Percentiles rank a stretch among this genome's conserved stretches.
These are phyloP conservation scores for Suillus hirtellus DNA, from an alignment of 768 basidiomycete genomes.

Conservation along the genomic window DNA sequence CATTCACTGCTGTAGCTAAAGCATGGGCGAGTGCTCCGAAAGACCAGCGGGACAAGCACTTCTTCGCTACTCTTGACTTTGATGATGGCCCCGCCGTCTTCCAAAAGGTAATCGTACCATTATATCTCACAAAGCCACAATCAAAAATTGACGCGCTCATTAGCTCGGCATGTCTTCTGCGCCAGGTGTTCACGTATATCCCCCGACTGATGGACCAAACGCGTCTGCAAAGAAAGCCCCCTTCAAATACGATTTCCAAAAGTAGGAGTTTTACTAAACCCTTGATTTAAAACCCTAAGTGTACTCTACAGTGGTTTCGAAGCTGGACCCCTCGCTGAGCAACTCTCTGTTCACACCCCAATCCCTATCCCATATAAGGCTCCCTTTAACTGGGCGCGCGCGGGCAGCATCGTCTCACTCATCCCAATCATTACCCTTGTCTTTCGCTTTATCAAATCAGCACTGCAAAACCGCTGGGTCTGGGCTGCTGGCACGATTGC, in stretches of 20 bases:
- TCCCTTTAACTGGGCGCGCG: constrained; percentile 72
- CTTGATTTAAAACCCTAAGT: constrained; percentile 11
- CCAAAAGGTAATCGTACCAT: constrained; percentile 57
- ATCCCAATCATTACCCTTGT: constrained; percentile 48
- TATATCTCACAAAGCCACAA: background rate
- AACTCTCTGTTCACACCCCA: constrained; percentile 74
- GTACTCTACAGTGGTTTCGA: constrained; percentile 70
- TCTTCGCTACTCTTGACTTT: constrained; percentile 93
- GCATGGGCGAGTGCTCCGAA: constrained; percentile 72
- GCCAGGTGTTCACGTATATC: constrained; percentile 79
- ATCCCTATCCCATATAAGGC: constrained; percentile 78
- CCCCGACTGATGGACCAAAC: constrained; percentile 67
- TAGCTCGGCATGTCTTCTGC: constrained; percentile 85
- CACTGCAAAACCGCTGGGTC: constrained; percentile 71
- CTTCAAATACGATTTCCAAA: constrained; percentile 74
- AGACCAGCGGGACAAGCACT: constrained; percentile 73
- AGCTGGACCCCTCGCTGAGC: constrained; percentile 71
- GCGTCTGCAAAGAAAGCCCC: constrained; percentile 48
- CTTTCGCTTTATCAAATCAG: constrained; percentile 61
- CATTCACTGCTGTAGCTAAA: constrained; percentile 77
- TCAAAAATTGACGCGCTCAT: constrained; percentile 14
- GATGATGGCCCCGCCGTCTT: constrained; percentile 74
- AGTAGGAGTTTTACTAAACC: constrained; percentile 44
- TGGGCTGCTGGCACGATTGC: constrained; percentile 70
- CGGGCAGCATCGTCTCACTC: constrained; percentile 47